Conservation (phyloP, 176 grass and related monocot genomes). For the Rhipidocladum racemiflorum region DNA sequence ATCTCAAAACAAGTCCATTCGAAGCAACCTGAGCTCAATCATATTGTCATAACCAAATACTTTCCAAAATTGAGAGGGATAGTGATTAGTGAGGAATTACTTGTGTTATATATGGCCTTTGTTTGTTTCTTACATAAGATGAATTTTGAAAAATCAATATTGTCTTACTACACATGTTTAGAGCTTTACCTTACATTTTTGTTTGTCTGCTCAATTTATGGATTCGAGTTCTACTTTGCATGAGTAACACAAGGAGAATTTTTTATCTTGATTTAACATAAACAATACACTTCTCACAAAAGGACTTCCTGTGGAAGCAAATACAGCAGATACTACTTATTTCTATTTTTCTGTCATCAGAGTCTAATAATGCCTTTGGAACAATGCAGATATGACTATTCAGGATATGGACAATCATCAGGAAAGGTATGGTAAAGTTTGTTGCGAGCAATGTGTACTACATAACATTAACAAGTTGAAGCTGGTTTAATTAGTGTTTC, state of each 20-base stretch:
- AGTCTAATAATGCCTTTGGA: slow-evolving; percentile 34
- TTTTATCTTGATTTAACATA: slow-evolving; percentile 21
- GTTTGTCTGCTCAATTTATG: background rate
- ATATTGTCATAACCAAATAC: slow-evolving; percentile 5
- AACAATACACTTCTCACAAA: background rate
- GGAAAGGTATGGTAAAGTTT: slow-evolving; percentile 69
- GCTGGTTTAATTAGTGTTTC: slow-evolving; percentile 1
- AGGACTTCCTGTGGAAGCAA: background rate
- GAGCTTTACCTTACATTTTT: background rate
- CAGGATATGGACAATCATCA: slow-evolving; percentile 87
- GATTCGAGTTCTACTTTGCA: background rate
- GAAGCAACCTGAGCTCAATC: slow-evolving; percentile 9
- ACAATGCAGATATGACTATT: slow-evolving; percentile 85
- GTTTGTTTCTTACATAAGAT: background rate
- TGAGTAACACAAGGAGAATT: background rate
- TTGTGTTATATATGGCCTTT: background rate
- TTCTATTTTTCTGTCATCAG: slow-evolving; percentile 21
- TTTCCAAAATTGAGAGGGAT: background rate
- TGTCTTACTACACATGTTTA: background rate
- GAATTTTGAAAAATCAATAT: background rate
- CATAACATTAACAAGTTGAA: background rate
- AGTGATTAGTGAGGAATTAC: background rate
- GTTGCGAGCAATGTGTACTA: background rate
- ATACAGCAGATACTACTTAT: background rate
- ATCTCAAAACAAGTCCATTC: background rate